Conservation (phyloP, 805 yeast genomes). For the Saturnispora mendoncae region DNA sequence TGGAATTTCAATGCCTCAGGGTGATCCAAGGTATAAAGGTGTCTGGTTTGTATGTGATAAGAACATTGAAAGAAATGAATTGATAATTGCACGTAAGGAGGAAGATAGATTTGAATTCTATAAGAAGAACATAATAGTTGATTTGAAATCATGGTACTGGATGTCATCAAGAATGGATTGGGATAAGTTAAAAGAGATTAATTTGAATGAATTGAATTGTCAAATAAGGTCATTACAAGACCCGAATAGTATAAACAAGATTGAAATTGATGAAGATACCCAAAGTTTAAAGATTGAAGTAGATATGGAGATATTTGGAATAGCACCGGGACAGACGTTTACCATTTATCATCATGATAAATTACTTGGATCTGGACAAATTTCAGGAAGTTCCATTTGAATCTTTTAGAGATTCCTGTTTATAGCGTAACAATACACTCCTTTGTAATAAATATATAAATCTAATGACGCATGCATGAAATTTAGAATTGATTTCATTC, state of each 20-base stretch:
- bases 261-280: constrained; percentile 10
- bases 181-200: constrained; percentile 8
- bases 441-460: constrained; percentile 13
- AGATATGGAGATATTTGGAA: constrained; percentile 47
- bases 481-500: too few species aligned
- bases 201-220: constrained; percentile 28
- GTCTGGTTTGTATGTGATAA: constrained; percentile 84
- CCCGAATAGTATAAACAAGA: constrained; percentile 31
- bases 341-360: constrained; percentile 61
- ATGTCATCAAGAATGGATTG: constrained; percentile 21
- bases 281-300: constrained; percentile 32
- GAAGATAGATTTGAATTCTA: constrained; percentile 48
- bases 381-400: constrained; percentile 12
- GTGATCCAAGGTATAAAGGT: constrained; percentile 64
- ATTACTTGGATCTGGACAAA: constrained; percentile 59
- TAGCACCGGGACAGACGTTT: constrained; percentile 84
- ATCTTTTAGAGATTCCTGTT: constrained; percentile 8
- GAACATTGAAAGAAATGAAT: constrained; percentile 50
- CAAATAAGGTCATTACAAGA: constrained; percentile 72
- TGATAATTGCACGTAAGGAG: constrained; percentile 73
- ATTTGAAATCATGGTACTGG: constrained; percentile 40
- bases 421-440: background rate
- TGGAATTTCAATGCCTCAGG: constrained; percentile 82
- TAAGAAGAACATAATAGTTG: constrained; percentile 34
- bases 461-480: constrained; percentile 4